Evolutionary conservation across 1,284 basidiomycete species (phyloP).

Genomic region (Serendipita sp.): DNA sequence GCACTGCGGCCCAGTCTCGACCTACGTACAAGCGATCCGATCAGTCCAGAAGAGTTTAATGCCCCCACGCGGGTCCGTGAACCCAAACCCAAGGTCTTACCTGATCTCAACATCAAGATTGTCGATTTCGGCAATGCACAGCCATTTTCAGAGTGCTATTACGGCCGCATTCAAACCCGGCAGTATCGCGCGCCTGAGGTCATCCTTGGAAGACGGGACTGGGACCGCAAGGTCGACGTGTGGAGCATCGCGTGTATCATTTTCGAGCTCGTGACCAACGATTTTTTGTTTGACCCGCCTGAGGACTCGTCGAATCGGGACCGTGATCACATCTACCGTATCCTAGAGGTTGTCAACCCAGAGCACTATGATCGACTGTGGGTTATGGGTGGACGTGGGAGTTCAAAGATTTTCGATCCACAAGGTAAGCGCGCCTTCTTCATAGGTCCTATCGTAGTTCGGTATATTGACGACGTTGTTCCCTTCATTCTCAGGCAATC

Average conservation of each 20-base stretch:
- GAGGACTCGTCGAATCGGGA: constrained; percentile 80
- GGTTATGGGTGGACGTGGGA: constrained; percentile 75
- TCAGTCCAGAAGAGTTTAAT: background rate
- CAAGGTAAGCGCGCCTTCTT: constrained; percentile 33
- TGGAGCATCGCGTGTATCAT: constrained; percentile 82
- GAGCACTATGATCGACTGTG: constrained; percentile 55
- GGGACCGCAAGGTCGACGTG: constrained; percentile 73
- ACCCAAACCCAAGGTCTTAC: background rate
- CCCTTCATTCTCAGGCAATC: background rate
- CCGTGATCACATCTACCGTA: constrained; percentile 88
- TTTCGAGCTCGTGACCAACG: constrained; percentile 76
- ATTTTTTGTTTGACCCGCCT: constrained; percentile 82
- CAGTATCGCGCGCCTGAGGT: constrained; percentile 80
- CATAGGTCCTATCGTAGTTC: background rate
- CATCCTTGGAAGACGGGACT: constrained; percentile 74
- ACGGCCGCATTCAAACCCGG: constrained; percentile 87
- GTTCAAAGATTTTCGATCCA: constrained; percentile 72
- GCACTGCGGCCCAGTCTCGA: background rate
- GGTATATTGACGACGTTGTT: too few relatives aligned
- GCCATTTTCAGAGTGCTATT: constrained; percentile 69
- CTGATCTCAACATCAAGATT: constrained; percentile 68
- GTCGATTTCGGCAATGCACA: constrained; percentile 84
- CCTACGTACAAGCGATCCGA: too few relatives aligned
- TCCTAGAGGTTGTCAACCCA: constrained; percentile 61
- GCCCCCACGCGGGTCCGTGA: too few relatives aligned